Base-by-base conservation (phyloP, 805 yeast species). In the Wickerhamiella alocasiicola region DNA sequence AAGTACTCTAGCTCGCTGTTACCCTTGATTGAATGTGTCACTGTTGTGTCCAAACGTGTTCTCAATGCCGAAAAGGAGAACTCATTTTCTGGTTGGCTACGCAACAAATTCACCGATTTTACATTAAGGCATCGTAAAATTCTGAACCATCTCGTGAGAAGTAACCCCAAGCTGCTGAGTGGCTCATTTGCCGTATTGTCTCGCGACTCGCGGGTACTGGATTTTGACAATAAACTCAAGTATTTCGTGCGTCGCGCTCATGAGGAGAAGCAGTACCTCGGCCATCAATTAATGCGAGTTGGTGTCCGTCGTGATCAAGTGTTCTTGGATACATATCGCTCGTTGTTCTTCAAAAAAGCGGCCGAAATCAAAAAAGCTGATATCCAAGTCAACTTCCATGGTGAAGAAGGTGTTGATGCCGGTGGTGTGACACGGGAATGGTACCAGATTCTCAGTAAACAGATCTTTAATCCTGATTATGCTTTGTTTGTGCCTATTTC, bases 381-480 rank as follows among this genome's bases (percentile, higher is more conserved):
- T 4, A 63, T 91, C 49, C 87, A 80, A 38, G 74, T 91, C 31
- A 70, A 71, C n/a, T 91, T 91, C 64, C 76, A 76, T 47, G 95
- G 94, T 1, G 99, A 91, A 59, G 80, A 80, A 41, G 99, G 97
- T 50, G 82, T 91, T 36, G 99, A 91, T 66, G 98, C 95, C 3
- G 99, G 99, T 50, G 99, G 99, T 30, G 78, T 91, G 12, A 82
- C 96, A 0, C 69, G 99, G 54, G 99, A 91, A 58, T 91, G 98
- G 98, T 87, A 79, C 54, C 96, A 87, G 56, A 94, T 87, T 4
- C 61, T 91, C 35, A 77, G 95, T 0, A 69, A 95, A 46, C 96
- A 88, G 57, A 87, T 91, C 83, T 84, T 91, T 63, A 85, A 88
- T 56, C 93, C 97, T 0, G 94, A 84, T 53, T 85, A 85, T 62